Conservation (phyloP, 257 asterid genomes). For the Scutellaria baicalensis region DNA sequence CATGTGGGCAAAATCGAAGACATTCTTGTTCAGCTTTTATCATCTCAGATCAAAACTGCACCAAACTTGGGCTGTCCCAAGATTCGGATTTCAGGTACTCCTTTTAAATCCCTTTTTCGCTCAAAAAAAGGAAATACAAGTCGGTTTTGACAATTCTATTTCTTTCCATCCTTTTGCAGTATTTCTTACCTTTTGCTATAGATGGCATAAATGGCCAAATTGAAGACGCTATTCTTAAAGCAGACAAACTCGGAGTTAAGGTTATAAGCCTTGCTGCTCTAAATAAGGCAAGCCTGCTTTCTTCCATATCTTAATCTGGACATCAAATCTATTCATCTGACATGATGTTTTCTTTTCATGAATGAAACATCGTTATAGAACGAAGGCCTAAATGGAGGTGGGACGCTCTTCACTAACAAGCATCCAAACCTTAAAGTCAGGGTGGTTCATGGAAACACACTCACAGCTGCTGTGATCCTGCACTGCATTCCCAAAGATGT, state of each 20-base stretch:
- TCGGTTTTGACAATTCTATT: neutral
- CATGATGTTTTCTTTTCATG: neutral
- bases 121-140: neutral
- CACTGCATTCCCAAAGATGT: slow-evolving; percentile 62
- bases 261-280: slow-evolving; percentile 95
- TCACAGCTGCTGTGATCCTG: slow-evolving; percentile 87
- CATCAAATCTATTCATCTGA: neutral
- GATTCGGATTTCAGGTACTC: slow-evolving; percentile 86
- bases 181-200: slow-evolving; percentile 84
- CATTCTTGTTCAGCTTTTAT: slow-evolving; percentile 65
- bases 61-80: slow-evolving; percentile 83
- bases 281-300: slow-evolving; percentile 53
- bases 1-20: slow-evolving; percentile 88
- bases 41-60: slow-evolving; percentile 65
- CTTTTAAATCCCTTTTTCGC: neutral
- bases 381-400: slow-evolving; percentile 84
- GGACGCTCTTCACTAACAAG: slow-evolving; percentile 64
- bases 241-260: slow-evolving; percentile 82
- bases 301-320: neutral
- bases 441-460: slow-evolving; percentile 90
- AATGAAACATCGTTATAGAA: slow-evolving; percentile 34
- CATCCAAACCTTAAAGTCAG: slow-evolving; percentile 74
- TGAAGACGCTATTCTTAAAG: slow-evolving; percentile 88
- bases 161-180: slow-evolving; percentile 41
- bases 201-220: slow-evolving; percentile 83